A percentile compares a stretch with the other conserved stretches of the same genome.
Evolutionary conservation across 2,329 filamentous ascomycete genomes (phyloP).

Genomic region (Cladobotryum protrusum): DNA sequence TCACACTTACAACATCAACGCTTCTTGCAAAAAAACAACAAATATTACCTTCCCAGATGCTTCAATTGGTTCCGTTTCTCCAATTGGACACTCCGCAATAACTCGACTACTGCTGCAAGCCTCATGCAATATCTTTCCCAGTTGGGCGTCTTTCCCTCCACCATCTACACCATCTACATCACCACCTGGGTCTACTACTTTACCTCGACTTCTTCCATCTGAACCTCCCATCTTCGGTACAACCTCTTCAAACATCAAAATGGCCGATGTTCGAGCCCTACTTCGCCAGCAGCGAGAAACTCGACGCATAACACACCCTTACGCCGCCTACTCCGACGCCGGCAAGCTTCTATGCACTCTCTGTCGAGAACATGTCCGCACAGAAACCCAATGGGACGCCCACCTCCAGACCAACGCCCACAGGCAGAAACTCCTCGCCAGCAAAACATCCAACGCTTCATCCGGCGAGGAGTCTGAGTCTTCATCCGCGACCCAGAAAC

Average conservation of each 20-base stretch:
- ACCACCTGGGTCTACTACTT: no score
- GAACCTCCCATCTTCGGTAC: background rate
- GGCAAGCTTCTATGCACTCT: constrained; percentile 63
- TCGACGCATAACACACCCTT: constrained; percentile 64
- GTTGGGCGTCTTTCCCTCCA: background rate
- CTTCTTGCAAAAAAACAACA: no score
- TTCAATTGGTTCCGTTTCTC: background rate
- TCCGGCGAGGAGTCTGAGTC: constrained; percentile 1
- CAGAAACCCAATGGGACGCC: constrained; percentile 60
- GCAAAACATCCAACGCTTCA: constrained; percentile 12
- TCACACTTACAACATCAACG: no score
- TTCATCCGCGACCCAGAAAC: constrained; percentile 22
- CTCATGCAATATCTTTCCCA: no score
- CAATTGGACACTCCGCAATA: no score
- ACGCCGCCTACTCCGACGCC: constrained; percentile 60
- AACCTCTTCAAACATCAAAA: constrained; percentile 26
- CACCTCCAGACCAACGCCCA: constrained; percentile 49
- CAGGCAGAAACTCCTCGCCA: constrained; percentile 17
- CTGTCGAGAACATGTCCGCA: constrained; percentile 59
- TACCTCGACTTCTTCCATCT: no score
- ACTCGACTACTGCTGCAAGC: no score
- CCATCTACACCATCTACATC: background rate
- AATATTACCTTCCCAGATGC: background rate
- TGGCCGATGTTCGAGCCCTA: constrained; percentile 76
- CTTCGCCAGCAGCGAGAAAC: constrained; percentile 71